Evolutionary conservation across 2,329 filamentous ascomycete species (phyloP).

Genomic region (Ceratocystis ficicola): DNA sequence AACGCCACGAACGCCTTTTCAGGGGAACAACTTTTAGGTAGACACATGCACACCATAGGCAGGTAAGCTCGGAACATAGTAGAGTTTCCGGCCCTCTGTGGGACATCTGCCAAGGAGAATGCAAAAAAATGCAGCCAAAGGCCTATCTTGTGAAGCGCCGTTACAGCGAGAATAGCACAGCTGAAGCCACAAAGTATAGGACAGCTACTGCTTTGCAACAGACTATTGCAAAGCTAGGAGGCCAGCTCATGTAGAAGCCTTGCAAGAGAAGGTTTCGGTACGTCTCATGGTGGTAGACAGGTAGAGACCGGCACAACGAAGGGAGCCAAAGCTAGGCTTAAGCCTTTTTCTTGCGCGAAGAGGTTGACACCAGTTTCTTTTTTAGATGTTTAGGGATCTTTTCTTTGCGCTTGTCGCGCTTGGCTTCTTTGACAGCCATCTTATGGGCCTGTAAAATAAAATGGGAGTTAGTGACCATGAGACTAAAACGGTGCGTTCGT

Average conservation of each 20-base stretch:
- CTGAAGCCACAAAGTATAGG: neutral
- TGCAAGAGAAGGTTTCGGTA: neutral
- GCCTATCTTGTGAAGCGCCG: neutral
- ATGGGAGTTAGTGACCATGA: slow-evolving; percentile 25
- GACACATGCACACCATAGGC: neutral
- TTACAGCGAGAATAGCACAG: neutral
- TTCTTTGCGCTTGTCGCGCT: slow-evolving; percentile 79
- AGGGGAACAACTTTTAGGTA: slow-evolving; percentile 10
- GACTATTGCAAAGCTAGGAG: neutral
- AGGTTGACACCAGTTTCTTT: slow-evolving; percentile 64
- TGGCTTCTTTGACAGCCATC: slow-evolving; percentile 83
- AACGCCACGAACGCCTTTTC: slow-evolving; percentile 12
- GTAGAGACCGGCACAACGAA: neutral
- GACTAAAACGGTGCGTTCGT: neutral
- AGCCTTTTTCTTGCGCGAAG: slow-evolving; percentile 48
- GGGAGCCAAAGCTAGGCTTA: slow-evolving; percentile 14
- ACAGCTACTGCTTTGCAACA: neutral
- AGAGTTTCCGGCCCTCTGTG: neutral
- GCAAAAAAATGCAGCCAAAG: neutral
- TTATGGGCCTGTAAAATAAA: slow-evolving; percentile 51
- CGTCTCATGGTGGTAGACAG: neutral
- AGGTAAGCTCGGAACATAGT: neutral
- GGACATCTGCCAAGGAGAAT: neutral
- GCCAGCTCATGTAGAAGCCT: neutral
- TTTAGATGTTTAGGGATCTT: slow-evolving; percentile 97